Base-by-base conservation (phyloP, 306 rosid genomes). In the Castanea crenata region DNA sequence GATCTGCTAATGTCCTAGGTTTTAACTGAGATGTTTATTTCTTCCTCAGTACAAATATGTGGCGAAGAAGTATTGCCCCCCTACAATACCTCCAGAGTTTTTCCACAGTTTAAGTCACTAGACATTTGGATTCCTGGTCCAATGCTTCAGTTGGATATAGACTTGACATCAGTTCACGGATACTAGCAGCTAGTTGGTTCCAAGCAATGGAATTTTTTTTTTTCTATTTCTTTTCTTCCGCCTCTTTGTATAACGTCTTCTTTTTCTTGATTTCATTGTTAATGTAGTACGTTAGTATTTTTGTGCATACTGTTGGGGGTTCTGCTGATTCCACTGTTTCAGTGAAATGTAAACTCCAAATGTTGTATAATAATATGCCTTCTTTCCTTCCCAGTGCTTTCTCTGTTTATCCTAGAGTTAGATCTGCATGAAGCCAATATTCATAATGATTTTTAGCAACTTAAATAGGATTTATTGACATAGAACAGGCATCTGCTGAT, bases 21-120 rank as follows among this genome's bases (percentile, higher is more conserved):
- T 55, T 16, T n/a, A 46, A 64, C 14, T 7, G 44, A 69, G 54
- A 29, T 49, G 41, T 69, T 79, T 32, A 35, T 80, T 58, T 73
- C 54, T 85, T 81, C 57, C 79, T 57, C 94, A 96, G 99, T 96
- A 93, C 85, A 96, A 96, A 78, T 89, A 90, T 44, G 99, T 89
- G 76, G 97, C 99, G 9, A 90, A 87, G 85, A 91, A 91, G 88
- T 78, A 80, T 80, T 87, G 89, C 78, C 97, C 97, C 62, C 78
- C 94, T 2, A 80, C 87, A 44, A 84, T 95, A 81, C 93, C 99
- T 9, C 73, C 76, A 57, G 98, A 93, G 70, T 86, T 72, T 78
- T 93, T 93, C 83, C 84, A 79, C 35, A 87, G 75, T 69, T 88
- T 76, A 87, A 41, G 46, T 41, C 46, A 41, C 46, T 74, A 79